Conservation (phyloP, 2,329 filamentous ascomycete species). For the Colletotrichum sojae region DNA sequence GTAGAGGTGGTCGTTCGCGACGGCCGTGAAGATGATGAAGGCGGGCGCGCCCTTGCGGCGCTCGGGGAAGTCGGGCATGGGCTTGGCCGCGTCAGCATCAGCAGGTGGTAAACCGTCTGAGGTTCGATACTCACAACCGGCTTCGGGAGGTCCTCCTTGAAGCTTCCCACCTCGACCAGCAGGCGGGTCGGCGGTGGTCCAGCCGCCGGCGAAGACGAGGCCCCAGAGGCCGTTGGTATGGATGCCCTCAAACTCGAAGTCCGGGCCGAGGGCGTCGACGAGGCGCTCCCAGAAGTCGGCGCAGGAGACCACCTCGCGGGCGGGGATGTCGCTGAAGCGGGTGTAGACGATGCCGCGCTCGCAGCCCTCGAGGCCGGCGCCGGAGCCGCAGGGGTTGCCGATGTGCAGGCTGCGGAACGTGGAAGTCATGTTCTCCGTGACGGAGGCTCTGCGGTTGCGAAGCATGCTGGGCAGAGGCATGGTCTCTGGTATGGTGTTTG, state of each 20-base stretch:
- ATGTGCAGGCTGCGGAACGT: no score
- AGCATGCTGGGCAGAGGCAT: no score
- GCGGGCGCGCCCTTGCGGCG: neutral
- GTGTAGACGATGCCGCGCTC: neutral
- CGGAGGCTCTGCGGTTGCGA: no score
- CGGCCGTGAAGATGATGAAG: constrained; percentile 9
- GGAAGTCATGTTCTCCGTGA: no score
- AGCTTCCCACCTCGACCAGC: constrained; percentile 1
- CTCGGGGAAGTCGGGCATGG: neutral
- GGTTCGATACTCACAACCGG: neutral
- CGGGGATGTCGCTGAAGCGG: neutral
- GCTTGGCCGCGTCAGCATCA: neutral
- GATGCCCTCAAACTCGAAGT: constrained; percentile 5
- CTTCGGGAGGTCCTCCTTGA: neutral
- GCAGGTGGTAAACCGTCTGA: neutral
- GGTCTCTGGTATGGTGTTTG: no score
- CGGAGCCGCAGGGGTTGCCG: no score
- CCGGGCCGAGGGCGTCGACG: neutral
- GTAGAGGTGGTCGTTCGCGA: neutral
- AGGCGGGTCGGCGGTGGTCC: constrained; percentile 13
- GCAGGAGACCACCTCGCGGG: constrained; percentile 4
- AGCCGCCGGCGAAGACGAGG: neutral
- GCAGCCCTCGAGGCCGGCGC: neutral
- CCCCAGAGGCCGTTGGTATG: constrained; percentile 11
- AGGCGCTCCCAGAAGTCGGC: constrained; percentile 12